Conservation (phyloP, 108 stramenopile species). For the Asterionellopsis glacialis region DNA sequence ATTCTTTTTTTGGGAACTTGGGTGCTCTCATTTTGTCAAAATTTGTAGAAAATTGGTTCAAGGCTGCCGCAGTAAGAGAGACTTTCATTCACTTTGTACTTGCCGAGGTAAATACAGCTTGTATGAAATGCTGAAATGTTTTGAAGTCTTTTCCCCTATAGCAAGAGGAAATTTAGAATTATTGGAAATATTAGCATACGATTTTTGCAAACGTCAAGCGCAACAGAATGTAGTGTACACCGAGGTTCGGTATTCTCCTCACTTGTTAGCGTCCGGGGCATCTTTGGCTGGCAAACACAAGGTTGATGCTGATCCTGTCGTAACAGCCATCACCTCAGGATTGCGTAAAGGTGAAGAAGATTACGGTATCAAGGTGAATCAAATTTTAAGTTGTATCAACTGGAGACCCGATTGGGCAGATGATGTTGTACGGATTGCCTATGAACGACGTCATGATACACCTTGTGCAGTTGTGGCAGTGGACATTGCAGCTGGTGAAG, state of each 20-base stretch:
- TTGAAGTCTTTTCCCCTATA: constrained; percentile 59
- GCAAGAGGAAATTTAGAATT: constrained; percentile 47
- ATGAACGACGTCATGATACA: constrained; percentile 32
- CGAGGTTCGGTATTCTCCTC: constrained; percentile 70
- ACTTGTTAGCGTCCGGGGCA: constrained; percentile 26
- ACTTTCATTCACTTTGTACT: constrained; percentile 48
- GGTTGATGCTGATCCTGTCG: constrained; percentile 15
- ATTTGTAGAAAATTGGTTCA: constrained; percentile 25
- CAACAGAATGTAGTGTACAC: constrained; percentile 67
- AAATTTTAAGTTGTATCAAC: constrained; percentile 61
- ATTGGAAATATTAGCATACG: constrained; percentile 49
- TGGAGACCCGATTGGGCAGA: constrained; percentile 66
- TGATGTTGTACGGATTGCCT: constrained; percentile 39
- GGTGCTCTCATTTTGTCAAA: not conserved
- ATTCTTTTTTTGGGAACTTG: not conserved
- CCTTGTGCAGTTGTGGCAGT: constrained; percentile 65
- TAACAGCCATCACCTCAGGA: constrained; percentile 40
- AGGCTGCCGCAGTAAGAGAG: constrained; percentile 23
- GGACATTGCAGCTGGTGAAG: constrained; percentile 73
- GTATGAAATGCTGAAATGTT: constrained; percentile 56
- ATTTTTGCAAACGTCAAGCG: constrained; percentile 51
- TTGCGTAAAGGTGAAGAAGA: constrained; percentile 36
- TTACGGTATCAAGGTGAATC: constrained; percentile 44
- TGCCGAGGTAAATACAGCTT: constrained; percentile 44
- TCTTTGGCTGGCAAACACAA: constrained; percentile 17